These are phyloP conservation scores for Fusarium multiceps DNA, from an alignment of 2,329 filamentous ascomycete genomes.

Conservation along the genomic window DNA sequence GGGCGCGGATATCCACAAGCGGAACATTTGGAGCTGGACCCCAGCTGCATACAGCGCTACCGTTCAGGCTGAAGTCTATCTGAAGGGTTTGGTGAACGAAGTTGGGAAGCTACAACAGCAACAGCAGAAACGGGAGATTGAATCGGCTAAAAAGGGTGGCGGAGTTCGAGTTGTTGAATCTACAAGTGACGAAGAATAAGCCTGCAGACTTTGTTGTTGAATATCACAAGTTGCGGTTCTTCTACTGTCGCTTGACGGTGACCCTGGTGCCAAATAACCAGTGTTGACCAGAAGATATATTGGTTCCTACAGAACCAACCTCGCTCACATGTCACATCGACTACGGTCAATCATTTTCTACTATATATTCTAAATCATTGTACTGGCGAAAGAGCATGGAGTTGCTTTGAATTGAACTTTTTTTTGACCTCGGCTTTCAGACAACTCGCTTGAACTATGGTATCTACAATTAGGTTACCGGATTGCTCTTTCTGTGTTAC, in stretches of 20 bases:
- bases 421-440: background rate
- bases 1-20: conserved; percentile 77
- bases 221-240: background rate
- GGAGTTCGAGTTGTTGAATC: conserved; percentile 59
- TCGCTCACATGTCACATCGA: background rate
- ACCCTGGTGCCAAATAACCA: background rate
- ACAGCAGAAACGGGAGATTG: conserved; percentile 51
- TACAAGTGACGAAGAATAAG: conserved; percentile 50
- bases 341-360: conserved; percentile 12
- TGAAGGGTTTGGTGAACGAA: conserved; percentile 80
- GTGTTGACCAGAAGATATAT: background rate
- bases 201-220: background rate
- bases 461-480: background rate
- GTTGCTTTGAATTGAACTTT: conserved; percentile 31
- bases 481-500: background rate
- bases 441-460: background rate
- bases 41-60: conserved; percentile 86
- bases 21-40: conserved; percentile 83
- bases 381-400: conserved; percentile 18
- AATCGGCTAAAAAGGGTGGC: conserved; percentile 55
- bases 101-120: conserved; percentile 67
- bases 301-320: conserved; percentile 1
- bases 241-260: background rate
- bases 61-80: conserved; percentile 85
- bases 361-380: background rate